Conservation (phyloP, 805 yeast genomes). For the Metschnikowia gelsemii region DNA sequence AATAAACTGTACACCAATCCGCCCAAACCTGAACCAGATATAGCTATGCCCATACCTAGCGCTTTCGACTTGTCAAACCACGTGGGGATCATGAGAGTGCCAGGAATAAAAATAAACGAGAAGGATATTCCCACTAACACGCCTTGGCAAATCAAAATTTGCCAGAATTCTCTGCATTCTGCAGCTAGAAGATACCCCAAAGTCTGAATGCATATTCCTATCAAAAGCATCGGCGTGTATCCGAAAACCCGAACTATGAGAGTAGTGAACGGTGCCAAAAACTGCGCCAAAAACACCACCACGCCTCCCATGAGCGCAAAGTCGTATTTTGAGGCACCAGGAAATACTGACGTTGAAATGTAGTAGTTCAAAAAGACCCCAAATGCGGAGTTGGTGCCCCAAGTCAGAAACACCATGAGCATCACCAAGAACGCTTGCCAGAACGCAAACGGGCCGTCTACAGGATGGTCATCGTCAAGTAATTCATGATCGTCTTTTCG, state of each 20-base stretch:
- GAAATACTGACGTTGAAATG: slow-evolving; percentile 40
- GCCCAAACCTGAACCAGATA: slow-evolving; percentile 51
- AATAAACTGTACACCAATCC: slow-evolving; percentile 49
- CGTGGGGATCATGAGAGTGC: slow-evolving; percentile 60
- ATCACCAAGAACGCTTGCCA: slow-evolving; percentile 29
- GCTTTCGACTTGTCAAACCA: slow-evolving; percentile 69
- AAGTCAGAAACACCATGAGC: slow-evolving; percentile 47
- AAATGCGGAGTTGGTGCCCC: slow-evolving; percentile 59
- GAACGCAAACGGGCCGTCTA: slow-evolving; percentile 21
- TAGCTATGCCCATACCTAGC: slow-evolving; percentile 49
- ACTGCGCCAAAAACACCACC: slow-evolving; percentile 59
- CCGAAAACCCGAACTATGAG: slow-evolving; percentile 49
- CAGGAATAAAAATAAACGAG: slow-evolving; percentile 59
- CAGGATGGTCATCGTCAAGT: slow-evolving; percentile 15
- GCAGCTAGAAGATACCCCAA: slow-evolving; percentile 60
- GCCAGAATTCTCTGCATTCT: slow-evolving; percentile 59
- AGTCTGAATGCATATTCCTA: slow-evolving; percentile 54
- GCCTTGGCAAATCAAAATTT: slow-evolving; percentile 67
- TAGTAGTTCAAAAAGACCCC: slow-evolving; percentile 60
- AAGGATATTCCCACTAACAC: slow-evolving; percentile 55
- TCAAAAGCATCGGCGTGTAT: slow-evolving; percentile 43
- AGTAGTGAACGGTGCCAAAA: slow-evolving; percentile 50
- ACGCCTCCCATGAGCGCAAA: slow-evolving; percentile 71
- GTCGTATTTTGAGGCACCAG: slow-evolving; percentile 56
- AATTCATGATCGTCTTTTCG: not conserved